Evolutionary conservation across 1,284 basidiomycete species (phyloP).

Genomic region (Irpex sp.): DNA sequence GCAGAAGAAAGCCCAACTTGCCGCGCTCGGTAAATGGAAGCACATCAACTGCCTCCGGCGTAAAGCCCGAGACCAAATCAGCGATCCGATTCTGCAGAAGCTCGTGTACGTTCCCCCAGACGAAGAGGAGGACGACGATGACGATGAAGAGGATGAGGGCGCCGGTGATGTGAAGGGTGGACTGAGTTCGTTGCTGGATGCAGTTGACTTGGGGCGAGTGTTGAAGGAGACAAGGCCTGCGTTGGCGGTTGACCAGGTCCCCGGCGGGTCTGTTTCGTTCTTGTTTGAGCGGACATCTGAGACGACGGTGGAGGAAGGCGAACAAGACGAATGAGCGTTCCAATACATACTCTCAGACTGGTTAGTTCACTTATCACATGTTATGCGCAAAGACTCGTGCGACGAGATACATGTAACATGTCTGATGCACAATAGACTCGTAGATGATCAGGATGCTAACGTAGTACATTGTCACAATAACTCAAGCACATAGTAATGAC

Average conservation of each 20-base stretch:
- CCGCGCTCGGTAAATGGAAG: conserved; percentile 83
- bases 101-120: conserved; percentile 38
- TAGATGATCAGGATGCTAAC: no score
- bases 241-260: conserved; percentile 41
- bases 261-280: conserved; percentile 68
- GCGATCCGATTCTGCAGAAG: conserved; percentile 60
- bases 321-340: background rate
- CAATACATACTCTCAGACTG: background rate
- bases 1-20: conserved; percentile 76
- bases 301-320: conserved; percentile 8
- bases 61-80: conserved; percentile 43
- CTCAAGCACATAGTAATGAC: no score
- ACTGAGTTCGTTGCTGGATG: conserved; percentile 32
- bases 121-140: conserved; percentile 17
- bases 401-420: no score
- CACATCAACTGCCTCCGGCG: conserved; percentile 74
- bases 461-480: no score
- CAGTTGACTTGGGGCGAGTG: conserved; percentile 43
- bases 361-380: no score
- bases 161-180: background rate
- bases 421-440: no score
- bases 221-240: conserved; percentile 26
- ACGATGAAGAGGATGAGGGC: conserved; percentile 3
- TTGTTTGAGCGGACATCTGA: conserved; percentile 59
- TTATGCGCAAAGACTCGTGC: no score